These are phyloP conservation scores for Chlorella variabilis DNA, from an alignment of 163 green algal genomes.

Conservation along the genomic window DNA sequence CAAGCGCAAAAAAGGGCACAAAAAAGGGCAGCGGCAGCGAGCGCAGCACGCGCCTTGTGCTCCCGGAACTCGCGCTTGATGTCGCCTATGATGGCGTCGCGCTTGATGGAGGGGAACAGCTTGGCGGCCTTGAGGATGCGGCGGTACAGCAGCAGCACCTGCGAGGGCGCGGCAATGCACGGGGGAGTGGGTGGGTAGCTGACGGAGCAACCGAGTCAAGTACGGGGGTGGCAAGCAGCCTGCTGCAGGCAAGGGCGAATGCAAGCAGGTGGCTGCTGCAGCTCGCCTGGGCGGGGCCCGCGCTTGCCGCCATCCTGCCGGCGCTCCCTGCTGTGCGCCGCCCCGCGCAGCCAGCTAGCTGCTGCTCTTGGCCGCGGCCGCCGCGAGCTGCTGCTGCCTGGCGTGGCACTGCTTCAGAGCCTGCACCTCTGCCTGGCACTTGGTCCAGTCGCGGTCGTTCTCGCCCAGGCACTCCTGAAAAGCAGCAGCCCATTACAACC, in stretches of 20 bases:
- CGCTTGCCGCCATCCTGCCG: not conserved
- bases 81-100: conserved; percentile 59
- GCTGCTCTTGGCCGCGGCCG: not conserved
- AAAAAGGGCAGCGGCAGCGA: no score
- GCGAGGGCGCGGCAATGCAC: not conserved
- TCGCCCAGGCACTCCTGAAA: conserved; percentile 51
- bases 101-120: conserved; percentile 71
- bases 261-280: not conserved
- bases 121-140: conserved; percentile 73
- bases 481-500: not conserved
- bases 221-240: not conserved
- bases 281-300: not conserved
- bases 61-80: conserved; percentile 70
- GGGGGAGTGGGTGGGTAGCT: no score
- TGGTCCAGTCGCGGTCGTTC: conserved; percentile 56
- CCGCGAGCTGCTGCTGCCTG: conserved; percentile 17
- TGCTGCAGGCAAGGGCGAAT: not conserved
- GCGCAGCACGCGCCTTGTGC: conserved; percentile 59
- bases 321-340: not conserved
- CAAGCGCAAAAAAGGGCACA: no score
- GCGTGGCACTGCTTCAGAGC: conserved; percentile 44
- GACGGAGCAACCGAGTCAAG: not conserved
- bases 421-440: conserved; percentile 57
- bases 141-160: conserved; percentile 65
- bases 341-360: no score